Base-by-base conservation (phyloP, 2,329 filamentous ascomycete genomes). In the Diaporthe nobilis region DNA sequence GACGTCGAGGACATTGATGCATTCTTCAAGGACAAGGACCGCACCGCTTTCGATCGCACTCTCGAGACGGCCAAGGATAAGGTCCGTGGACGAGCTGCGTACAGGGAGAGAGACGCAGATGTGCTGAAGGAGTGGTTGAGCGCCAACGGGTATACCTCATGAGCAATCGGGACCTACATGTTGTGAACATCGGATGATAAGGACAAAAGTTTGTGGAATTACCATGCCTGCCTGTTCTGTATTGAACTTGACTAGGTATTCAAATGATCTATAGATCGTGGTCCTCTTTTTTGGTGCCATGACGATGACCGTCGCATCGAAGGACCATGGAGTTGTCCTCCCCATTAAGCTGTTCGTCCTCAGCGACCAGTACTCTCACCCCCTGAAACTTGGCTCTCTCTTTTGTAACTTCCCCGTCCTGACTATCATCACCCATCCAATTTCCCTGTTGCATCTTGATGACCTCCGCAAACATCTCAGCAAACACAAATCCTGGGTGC, bases 21-120 rank as follows among this genome's bases (percentile, higher is more conserved):
- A 3, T 99, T 99, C 88, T 99, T 98, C 88, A 89, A 90, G 80
- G 90, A 90, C 80, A 98, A 96, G 88, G 94, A 98, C 81, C 96
- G 94, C 25, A 92, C 92, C 80, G 94, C 92, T 67, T 98, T 96
- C 84, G 94, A 97, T 83, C 92, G 97, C 73, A 96, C 95, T 5
- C 86, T 99, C 71, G 93, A 93, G 78, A 95, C 97, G 78, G 93
- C 96, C 77, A 92, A 93, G 83, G 97, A 98, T 83, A 95, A 93
- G 77, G 94, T 98, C 78, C 91, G 92, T 57, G 95, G 94, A 15
- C 93, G 96, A 80, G 95, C 95, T 6, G 91, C 91, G 55, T 99
- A 98, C 87, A 92, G 92, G 82, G 87, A 92, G 84, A 90, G 97
- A 74, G 97, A 98, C 83, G 88, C 91, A 74, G 88, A 87, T 71